Percentiles rank a stretch among this genome's conserved stretches.
phyloP scores from a whole-genome alignment of 2,329 filamentous ascomycete genomes.

The Phaeosphaeriaceae sp. region DNA sequence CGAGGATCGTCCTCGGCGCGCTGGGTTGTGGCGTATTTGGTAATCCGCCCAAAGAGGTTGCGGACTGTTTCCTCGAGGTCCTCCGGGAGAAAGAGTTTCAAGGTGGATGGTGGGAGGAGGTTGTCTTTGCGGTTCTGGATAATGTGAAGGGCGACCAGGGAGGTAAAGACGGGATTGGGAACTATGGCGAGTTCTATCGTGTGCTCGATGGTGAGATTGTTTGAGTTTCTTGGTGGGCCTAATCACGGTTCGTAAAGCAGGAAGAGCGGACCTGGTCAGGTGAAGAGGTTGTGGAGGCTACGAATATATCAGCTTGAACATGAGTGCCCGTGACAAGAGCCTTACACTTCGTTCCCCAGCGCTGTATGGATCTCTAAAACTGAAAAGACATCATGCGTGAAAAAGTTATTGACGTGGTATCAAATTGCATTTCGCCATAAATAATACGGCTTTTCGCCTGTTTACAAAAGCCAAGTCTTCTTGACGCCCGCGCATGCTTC shows the following conservation, averaged over 20 bases:
- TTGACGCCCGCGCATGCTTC: constrained; percentile 28
- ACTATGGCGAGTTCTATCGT: constrained; percentile 58
- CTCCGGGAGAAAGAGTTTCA: constrained; percentile 66
- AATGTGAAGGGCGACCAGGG: constrained; percentile 34
- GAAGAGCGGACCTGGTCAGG: background rate
- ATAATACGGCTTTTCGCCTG: constrained; percentile 18
- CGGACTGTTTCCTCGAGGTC: constrained; percentile 67
- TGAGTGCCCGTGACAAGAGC: too few relatives aligned
- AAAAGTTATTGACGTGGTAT: constrained; percentile 26
- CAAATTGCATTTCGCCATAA: constrained; percentile 28
- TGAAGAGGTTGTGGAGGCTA: background rate
- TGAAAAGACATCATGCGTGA: background rate
- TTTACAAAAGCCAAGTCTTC: constrained; percentile 22
- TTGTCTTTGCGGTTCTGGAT: constrained; percentile 69
- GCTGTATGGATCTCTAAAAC: too few relatives aligned
- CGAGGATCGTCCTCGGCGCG: constrained; percentile 69
- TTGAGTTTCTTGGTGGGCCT: constrained; percentile 1
- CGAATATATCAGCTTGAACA: background rate
- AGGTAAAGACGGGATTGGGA: constrained; percentile 51
- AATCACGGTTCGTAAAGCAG: background rate
- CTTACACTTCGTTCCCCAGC: too few relatives aligned
- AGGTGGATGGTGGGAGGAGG: constrained; percentile 69
- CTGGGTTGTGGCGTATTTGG: constrained; percentile 72
- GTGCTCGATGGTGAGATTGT: constrained; percentile 35
- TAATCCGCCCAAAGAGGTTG: constrained; percentile 70